phyloP scores from a whole-genome alignment of 1,139 yeast species.

The Suhomyces taliae region DNA sequence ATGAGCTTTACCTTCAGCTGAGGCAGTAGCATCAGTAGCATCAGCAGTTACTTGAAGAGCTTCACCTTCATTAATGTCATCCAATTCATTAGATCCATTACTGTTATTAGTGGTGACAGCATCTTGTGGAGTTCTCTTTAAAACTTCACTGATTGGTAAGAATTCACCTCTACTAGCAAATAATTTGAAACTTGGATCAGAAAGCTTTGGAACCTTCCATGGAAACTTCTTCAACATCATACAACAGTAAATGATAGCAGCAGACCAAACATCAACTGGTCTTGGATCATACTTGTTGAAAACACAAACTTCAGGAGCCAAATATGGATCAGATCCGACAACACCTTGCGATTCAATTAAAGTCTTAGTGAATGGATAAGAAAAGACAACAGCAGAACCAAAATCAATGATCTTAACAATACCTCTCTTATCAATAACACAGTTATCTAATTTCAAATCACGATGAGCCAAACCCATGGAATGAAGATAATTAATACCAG shows the following conservation, averaged over 20 bases:
- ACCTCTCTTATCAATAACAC: slow-evolving; percentile 84
- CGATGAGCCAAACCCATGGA: slow-evolving; percentile 89
- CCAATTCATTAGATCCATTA: slow-evolving; percentile 19
- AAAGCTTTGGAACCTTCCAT: slow-evolving; percentile 91
- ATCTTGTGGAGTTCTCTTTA: slow-evolving; percentile 41
- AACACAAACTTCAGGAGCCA: slow-evolving; percentile 93
- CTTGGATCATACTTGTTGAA: slow-evolving; percentile 83
- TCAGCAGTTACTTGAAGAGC: background rate
- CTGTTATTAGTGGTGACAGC: slow-evolving; percentile 6
- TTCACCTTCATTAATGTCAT: slow-evolving; percentile 34
- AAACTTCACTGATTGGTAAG: slow-evolving; percentile 39
- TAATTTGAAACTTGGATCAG: slow-evolving; percentile 78
- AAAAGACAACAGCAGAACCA: slow-evolving; percentile 91
- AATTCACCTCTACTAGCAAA: slow-evolving; percentile 54
- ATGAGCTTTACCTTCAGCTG: slow-evolving; percentile 41
- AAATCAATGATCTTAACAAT: slow-evolving; percentile 89
- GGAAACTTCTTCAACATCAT: slow-evolving; percentile 94
- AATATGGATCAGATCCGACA: slow-evolving; percentile 91
- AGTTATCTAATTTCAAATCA: slow-evolving; percentile 88
- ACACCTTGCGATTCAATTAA: slow-evolving; percentile 84
- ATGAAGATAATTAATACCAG: slow-evolving; percentile 82
- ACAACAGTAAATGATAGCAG: slow-evolving; percentile 89
- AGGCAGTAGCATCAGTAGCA: slow-evolving; percentile 11
- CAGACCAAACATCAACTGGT: slow-evolving; percentile 94
- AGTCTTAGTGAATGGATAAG: slow-evolving; percentile 83